Evolutionary conservation across 108 stramenopile genomes (phyloP).

Genomic region (Chaetoceros muelleri): DNA sequence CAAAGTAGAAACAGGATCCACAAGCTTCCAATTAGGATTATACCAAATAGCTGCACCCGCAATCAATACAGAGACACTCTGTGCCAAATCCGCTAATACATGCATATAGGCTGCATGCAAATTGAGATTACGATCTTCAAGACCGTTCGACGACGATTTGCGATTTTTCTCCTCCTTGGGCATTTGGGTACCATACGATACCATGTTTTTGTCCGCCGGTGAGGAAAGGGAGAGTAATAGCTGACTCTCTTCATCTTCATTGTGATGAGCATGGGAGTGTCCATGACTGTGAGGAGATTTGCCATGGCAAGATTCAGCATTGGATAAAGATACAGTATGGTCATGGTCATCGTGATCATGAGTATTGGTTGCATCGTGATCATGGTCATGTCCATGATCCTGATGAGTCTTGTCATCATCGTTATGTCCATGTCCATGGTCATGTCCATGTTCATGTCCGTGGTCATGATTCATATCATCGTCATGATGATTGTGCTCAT

Average conservation of each 20-base stretch:
- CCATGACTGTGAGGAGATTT: no score
- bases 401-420: conserved; percentile 2
- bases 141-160: not conserved
- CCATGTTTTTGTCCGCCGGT: conserved; percentile 2
- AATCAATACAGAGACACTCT: conserved; percentile 82
- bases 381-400: conserved; percentile 7
- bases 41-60: conserved; percentile 89
- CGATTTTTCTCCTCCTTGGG: not conserved
- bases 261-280: conserved; percentile 22
- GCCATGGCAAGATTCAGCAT: no score
- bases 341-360: conserved; percentile 14
- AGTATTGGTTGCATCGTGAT: conserved; percentile 16
- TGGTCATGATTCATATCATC: conserved; percentile 14
- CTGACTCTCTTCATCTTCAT: conserved; percentile 17
- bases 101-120: conserved; percentile 91
- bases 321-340: no score
- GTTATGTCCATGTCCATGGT: conserved; percentile 8
- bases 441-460: conserved; percentile 26
- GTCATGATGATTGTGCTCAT: conserved; percentile 17
- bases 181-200: no score
- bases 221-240: conserved; percentile 2
- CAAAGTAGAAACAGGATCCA: conserved; percentile 91
- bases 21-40: conserved; percentile 64
- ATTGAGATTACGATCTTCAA: conserved; percentile 59
- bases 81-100: conserved; percentile 89